Percentiles rank a stretch among this genome's conserved stretches.
Conservation (phyloP, 768 basidiomycete genomes). For the Tricholomella constricta region DNA sequence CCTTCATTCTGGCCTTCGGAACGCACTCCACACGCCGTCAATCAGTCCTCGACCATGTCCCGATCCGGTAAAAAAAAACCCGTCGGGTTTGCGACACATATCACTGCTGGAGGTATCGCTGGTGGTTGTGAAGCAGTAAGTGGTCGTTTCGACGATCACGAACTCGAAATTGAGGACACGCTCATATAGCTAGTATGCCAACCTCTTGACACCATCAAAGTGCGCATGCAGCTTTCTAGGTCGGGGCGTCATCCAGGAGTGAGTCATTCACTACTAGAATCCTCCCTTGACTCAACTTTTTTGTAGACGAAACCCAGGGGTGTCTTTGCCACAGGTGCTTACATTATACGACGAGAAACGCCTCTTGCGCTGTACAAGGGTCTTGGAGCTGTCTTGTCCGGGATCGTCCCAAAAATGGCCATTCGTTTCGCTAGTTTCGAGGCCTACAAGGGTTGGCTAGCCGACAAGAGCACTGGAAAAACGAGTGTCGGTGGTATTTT, state of each 20-base stretch:
- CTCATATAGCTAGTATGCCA: constrained; percentile 73
- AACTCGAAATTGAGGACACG: background rate
- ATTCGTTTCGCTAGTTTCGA: constrained; percentile 99
- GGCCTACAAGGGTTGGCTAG: constrained; percentile 84
- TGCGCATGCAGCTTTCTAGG: constrained; percentile 97
- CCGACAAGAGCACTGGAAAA: constrained; percentile 75
- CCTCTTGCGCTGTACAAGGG: constrained; percentile 97
- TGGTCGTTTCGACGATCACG: constrained; percentile 6
- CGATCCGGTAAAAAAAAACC: constrained; percentile 67
- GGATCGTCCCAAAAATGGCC: constrained; percentile 99
- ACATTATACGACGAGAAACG: constrained; percentile 89
- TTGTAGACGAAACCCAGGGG: constrained; percentile 86
- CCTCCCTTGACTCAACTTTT: constrained; percentile 2
- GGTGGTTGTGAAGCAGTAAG: constrained; percentile 91
- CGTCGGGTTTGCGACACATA: constrained; percentile 84
- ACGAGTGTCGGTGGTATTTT: constrained; percentile 83
- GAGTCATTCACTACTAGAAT: constrained; percentile 34
- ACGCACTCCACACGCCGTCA: background rate
- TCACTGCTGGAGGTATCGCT: constrained; percentile 92
- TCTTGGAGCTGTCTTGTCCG: constrained; percentile 92
- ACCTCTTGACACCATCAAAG: constrained; percentile 98
- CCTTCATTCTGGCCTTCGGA: constrained; percentile 13
- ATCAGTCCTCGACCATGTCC: constrained; percentile 42
- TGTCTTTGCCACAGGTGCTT: constrained; percentile 86
- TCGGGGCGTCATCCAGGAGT: constrained; percentile 83